Percentiles rank a stretch among this genome's conserved stretches.
These are phyloP conservation scores for Zanthoxylum bungeanum DNA, from an alignment of 345 rosid species.

Conservation along the genomic window DNA sequence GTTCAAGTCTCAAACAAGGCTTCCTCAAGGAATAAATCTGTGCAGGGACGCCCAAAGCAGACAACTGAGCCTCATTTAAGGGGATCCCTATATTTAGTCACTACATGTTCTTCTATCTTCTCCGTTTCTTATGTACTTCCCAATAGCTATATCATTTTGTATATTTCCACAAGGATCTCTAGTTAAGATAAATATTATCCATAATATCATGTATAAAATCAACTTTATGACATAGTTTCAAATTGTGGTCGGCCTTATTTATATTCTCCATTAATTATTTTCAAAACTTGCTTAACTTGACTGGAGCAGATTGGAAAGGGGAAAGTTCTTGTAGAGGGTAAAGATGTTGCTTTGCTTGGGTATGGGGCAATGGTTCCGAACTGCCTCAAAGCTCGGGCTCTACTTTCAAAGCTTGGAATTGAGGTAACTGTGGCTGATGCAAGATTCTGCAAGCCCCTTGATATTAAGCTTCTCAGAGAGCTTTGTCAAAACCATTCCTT, in stretches of 20 bases:
- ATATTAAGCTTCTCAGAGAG: slow-evolving; percentile 64
- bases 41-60: too few species aligned
- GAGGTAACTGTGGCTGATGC: slow-evolving; percentile 91
- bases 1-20: too few species aligned
- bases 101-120: not conserved
- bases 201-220: not conserved
- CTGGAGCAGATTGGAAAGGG: slow-evolving; percentile 79
- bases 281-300: slow-evolving; percentile 1
- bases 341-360: slow-evolving; percentile 85
- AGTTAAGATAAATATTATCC: not conserved
- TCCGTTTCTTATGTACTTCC: not conserved
- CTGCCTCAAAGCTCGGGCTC: slow-evolving; percentile 77
- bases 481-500: slow-evolving; percentile 66
- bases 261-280: not conserved
- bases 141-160: not conserved
- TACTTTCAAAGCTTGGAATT: slow-evolving; percentile 76
- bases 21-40: too few species aligned
- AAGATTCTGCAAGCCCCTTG: slow-evolving; percentile 94
- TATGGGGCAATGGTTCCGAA: slow-evolving; percentile 94
- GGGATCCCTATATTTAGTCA: too few species aligned
- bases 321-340: slow-evolving; percentile 67
- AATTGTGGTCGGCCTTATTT: not conserved
- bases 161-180: too few species aligned
- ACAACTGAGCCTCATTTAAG: too few species aligned
- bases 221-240: not conserved